These are phyloP conservation scores for Microthlaspi erraticum DNA, from an alignment of 345 rosid genomes.

Conservation along the genomic window DNA sequence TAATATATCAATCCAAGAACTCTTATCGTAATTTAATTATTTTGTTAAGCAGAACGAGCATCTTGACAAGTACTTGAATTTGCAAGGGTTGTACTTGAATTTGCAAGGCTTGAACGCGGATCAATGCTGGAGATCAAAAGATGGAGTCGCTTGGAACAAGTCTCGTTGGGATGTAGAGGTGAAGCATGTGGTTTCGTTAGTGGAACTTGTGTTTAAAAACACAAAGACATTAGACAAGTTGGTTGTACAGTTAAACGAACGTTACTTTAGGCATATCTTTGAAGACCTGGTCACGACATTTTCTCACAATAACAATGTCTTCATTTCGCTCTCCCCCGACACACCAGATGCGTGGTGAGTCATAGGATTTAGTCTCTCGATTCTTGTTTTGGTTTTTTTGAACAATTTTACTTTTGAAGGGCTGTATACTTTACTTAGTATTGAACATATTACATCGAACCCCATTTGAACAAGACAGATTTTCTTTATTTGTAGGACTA, in stretches of 20 bases:
- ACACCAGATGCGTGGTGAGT: neutral
- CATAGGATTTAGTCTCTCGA: neutral
- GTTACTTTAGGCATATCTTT: neutral
- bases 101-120: neutral
- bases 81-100: neutral
- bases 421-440: too few relatives aligned
- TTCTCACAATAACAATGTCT: neutral
- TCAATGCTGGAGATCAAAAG: slow-evolving; percentile 19
- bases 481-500: too few relatives aligned
- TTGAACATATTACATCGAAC: too few relatives aligned
- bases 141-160: neutral
- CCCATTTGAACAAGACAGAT: too few relatives aligned
- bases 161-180: neutral
- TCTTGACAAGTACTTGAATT: neutral
- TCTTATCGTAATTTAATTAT: neutral
- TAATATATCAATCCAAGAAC: neutral
- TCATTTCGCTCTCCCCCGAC: neutral
- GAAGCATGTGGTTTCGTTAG: neutral
- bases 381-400: too few relatives aligned
- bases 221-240: slow-evolving; percentile 1
- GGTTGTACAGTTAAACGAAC: neutral
- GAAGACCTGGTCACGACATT: neutral
- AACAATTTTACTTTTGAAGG: too few relatives aligned
- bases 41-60: neutral
- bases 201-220: slow-evolving; percentile 3